phyloP scores from a whole-genome alignment of 257 asterid genomes.

The Craterostigma plantagineum region DNA sequence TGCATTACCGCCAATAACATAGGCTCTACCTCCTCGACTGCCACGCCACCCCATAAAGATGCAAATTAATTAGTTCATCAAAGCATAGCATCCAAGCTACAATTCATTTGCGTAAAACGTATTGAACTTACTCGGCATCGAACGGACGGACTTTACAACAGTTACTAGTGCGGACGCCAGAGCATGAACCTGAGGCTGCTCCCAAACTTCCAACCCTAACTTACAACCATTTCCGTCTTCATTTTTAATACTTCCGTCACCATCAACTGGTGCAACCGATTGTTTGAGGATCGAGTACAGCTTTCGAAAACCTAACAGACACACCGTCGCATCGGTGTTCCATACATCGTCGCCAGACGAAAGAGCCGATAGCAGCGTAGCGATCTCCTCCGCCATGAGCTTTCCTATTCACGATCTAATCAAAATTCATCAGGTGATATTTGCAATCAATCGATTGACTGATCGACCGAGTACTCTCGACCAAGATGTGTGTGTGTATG shows the following conservation, averaged over 20 bases:
- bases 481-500: too few species aligned
- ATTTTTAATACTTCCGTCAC: conserved; percentile 11
- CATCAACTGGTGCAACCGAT: conserved; percentile 37
- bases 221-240: conserved; percentile 16
- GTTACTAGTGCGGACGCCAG: conserved; percentile 48
- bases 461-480: too few species aligned
- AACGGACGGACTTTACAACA: conserved; percentile 47
- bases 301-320: conserved; percentile 45
- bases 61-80: conserved; percentile 6
- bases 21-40: conserved; percentile 83
- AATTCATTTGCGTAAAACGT: conserved; percentile 2
- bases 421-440: too few species aligned
- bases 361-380: conserved; percentile 56
- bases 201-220: conserved; percentile 68
- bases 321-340: conserved; percentile 41
- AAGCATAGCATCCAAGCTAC: conserved; percentile 6
- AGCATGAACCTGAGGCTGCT: conserved; percentile 57
- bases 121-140: conserved; percentile 31
- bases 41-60: conserved; percentile 10
- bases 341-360: conserved; percentile 41
- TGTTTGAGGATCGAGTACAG: conserved; percentile 46
- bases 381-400: conserved; percentile 84
- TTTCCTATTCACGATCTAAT: too few species aligned
- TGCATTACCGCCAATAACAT: conserved; percentile 61
- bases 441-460: too few species aligned